A percentile compares a stretch with the other conserved stretches of the same genome.
These are phyloP conservation scores for Protostelium mycophagum DNA, from an alignment of 78 protist species.

Conservation along the genomic window DNA sequence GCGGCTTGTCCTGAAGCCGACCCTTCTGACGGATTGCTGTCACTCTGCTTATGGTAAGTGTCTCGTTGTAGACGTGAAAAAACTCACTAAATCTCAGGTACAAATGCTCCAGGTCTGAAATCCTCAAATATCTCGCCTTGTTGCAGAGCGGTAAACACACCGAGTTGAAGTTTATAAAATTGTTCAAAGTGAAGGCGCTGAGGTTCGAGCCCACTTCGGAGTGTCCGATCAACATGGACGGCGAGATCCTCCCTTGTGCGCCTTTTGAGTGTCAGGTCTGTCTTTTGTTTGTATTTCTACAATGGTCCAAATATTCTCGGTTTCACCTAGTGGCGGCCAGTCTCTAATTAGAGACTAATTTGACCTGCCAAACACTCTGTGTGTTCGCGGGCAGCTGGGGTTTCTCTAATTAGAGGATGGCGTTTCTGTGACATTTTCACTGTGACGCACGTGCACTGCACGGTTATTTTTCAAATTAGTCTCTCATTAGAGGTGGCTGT, in stretches of 20 bases:
- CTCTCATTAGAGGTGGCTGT: too few relatives aligned
- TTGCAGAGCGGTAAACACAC: not conserved
- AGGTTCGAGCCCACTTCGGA: not conserved
- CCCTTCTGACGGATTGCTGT: not conserved
- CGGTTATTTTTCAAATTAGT: too few relatives aligned
- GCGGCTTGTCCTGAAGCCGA: not conserved
- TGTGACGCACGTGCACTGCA: too few relatives aligned
- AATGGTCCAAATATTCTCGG: too few relatives aligned
- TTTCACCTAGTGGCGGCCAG: too few relatives aligned
- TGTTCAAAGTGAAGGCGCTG: not conserved
- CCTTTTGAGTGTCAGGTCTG: not conserved
- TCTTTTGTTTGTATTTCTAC: not conserved
- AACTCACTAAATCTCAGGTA: not conserved
- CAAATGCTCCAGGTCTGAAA: not conserved
- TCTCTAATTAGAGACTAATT: too few relatives aligned
- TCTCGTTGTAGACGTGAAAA: not conserved
- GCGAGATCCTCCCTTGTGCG: not conserved
- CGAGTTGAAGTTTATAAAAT: not conserved
- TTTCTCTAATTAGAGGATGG: too few relatives aligned
- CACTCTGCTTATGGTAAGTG: not conserved
- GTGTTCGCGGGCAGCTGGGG: too few relatives aligned
- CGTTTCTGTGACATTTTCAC: too few relatives aligned
- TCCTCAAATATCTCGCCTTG: not conserved
- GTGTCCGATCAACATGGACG: not conserved
- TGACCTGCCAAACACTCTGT: too few relatives aligned